Evolutionary conservation across 768 basidiomycete species (phyloP), one percentile per base, ranked within the genome.

Genomic region (Amanita molliuscula): DNA sequence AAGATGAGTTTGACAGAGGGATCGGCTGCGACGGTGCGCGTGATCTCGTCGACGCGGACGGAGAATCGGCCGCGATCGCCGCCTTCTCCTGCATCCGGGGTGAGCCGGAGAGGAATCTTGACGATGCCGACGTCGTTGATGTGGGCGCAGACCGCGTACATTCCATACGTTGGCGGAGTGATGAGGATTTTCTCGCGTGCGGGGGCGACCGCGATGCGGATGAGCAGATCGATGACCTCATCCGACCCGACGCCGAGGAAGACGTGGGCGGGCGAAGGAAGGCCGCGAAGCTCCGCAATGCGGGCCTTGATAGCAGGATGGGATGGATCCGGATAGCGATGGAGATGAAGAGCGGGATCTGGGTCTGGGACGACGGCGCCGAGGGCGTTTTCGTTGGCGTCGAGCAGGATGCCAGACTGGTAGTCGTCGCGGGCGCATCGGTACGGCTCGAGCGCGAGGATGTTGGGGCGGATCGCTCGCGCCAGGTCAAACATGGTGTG

Each of bases 211-310:
- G 88, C 84, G 28, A 98, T 81, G 15, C 96, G 80, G 70, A 95
- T 93, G 43, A 98, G 72, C 48, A 98, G 70, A 62, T 99, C 96
- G 56, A 98, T 93, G 36, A 93, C 84, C 59, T 99, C 96, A 66
- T 99, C 96, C 0, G 88, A 92, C 2, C 96, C 96, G 0, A 98
- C 96, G 2, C 96, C 96, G 2, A 99, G 78, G 62, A 97, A 97
- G 35, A 97, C 78, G 59, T 88, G 76, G 51, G 82, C 74, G 2
- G 62, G 49, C 0, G 70, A 71, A 1, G 87, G 79, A 0, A 97
- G 67, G 5, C 74, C 73, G 13, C 96, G 79, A 33, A 97, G 70
- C 3, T 70, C 61, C 10, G 86, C 88, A 51, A 97, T 81, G 20
- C 80, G 78, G 4, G 67, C 52, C 62, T 96, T 96, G 58, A 99